phyloP scores from a whole-genome alignment of 371 early-diverging fungal species.

The Sporodiniella umbellata region DNA sequence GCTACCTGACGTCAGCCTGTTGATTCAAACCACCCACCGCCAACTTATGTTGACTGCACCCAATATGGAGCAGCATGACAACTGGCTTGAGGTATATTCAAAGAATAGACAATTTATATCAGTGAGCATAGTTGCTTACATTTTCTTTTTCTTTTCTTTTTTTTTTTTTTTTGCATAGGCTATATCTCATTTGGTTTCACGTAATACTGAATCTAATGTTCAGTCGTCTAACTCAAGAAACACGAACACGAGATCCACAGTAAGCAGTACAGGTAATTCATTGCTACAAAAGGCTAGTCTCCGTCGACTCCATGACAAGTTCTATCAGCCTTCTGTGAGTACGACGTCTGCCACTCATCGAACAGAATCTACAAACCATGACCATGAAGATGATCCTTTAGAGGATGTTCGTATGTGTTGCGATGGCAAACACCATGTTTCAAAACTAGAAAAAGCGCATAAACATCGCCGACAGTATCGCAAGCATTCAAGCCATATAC shows the following conservation, averaged over 20 bases:
- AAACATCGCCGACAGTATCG: conserved; percentile 24
- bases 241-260: conserved; percentile 10
- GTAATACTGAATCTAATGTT: conserved; percentile 6
- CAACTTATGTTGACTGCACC: conserved; percentile 71
- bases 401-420: conserved; percentile 56
- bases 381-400: conserved; percentile 35
- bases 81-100: conserved; percentile 53
- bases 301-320: conserved; percentile 29
- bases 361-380: conserved; percentile 3
- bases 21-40: conserved; percentile 64
- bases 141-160: no score
- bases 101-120: neutral
- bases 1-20: conserved; percentile 54
- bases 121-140: neutral
- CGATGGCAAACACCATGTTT: conserved; percentile 55
- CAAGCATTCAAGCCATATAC: conserved; percentile 16
- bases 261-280: conserved; percentile 18
- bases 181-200: conserved; percentile 30
- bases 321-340: conserved; percentile 9
- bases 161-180: no score
- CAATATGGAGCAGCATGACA: conserved; percentile 60
- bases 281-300: conserved; percentile 29
- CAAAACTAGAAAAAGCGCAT: conserved; percentile 38
- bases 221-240: neutral
- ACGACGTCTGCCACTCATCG: conserved; percentile 1